Conservation (phyloP, 2,329 filamentous ascomycete species). For the Chaetomiaceae sp. region DNA sequence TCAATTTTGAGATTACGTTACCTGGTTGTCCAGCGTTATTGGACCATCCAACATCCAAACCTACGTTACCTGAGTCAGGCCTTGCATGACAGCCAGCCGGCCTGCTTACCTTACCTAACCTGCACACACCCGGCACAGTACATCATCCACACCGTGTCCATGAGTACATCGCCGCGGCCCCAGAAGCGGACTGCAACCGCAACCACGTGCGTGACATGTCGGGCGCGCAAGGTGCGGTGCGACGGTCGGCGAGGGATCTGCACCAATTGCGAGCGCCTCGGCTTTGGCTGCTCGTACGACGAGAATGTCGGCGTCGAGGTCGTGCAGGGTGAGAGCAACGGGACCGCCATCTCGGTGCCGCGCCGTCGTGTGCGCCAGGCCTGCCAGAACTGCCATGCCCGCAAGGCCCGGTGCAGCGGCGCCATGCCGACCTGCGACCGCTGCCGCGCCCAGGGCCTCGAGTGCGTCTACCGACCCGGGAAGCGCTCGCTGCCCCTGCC, state of each 20-base stretch:
- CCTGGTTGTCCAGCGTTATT: too few species aligned
- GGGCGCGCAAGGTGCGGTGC: slow-evolving; percentile 54
- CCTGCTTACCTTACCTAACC: too few species aligned
- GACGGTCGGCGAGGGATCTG: slow-evolving; percentile 50
- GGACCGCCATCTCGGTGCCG: slow-evolving; percentile 28
- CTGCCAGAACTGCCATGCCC: slow-evolving; percentile 53
- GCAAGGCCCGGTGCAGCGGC: slow-evolving; percentile 56
- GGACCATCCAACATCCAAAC: too few species aligned
- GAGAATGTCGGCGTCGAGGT: slow-evolving; percentile 34
- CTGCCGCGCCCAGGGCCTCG: slow-evolving; percentile 48
- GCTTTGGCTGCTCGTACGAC: slow-evolving; percentile 54
- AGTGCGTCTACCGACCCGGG: slow-evolving; percentile 50
- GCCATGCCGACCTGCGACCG: slow-evolving; percentile 51
- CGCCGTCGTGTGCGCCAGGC: slow-evolving; percentile 54
- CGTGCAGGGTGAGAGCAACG: slow-evolving; percentile 14
- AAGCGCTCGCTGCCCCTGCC: slow-evolving; percentile 34
- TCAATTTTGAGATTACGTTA: too few species aligned
- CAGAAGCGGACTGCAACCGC: slow-evolving; percentile 24
- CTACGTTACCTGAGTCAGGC: too few species aligned
- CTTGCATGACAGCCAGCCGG: too few species aligned
- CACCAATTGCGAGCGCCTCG: slow-evolving; percentile 54
- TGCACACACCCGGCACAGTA: neutral
- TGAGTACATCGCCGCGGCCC: slow-evolving; percentile 25
- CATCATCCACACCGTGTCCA: slow-evolving; percentile 4
- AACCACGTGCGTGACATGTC: slow-evolving; percentile 49